These are phyloP conservation scores for Dioscorea cayenensis DNA, from an alignment of 116 monocot species.

Conservation along the genomic window DNA sequence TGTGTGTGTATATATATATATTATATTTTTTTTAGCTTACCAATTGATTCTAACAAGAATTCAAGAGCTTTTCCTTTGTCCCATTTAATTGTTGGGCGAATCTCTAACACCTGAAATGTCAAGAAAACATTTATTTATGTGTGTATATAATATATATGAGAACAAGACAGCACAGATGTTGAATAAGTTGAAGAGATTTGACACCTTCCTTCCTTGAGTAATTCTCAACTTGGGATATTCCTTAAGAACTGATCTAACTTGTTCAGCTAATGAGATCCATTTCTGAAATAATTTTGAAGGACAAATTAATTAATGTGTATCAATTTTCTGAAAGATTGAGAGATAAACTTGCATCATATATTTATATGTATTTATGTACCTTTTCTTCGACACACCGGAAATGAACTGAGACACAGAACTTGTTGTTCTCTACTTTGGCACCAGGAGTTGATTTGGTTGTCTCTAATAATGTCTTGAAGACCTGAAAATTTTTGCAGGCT, in stretches of 20 bases:
- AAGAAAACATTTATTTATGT: not conserved
- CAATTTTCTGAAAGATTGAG: not conserved
- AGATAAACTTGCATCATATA: no score
- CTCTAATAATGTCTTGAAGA: slow-evolving; percentile 27
- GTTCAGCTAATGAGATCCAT: slow-evolving; percentile 51
- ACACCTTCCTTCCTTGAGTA: slow-evolving; percentile 68
- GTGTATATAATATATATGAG: no score
- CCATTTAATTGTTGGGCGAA: slow-evolving; percentile 48
- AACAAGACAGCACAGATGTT: not conserved
- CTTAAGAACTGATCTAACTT: slow-evolving; percentile 50
- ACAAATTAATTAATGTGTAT: not conserved
- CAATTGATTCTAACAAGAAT: slow-evolving; percentile 43
- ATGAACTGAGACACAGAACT: slow-evolving; percentile 60
- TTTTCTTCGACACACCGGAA: slow-evolving; percentile 56
- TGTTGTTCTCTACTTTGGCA: slow-evolving; percentile 62
- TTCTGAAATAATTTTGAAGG: slow-evolving; percentile 13
- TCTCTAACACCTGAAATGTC: slow-evolving; percentile 27
- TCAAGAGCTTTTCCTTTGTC: slow-evolving; percentile 54
- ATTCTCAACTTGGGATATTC: slow-evolving; percentile 49
- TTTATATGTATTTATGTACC: slow-evolving; percentile 4
- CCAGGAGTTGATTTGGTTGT: slow-evolving; percentile 30
- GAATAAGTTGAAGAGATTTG: not conserved
- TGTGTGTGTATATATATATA: no score
- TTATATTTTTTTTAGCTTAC: slow-evolving; percentile 10
- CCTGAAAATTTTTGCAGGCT: slow-evolving; percentile 7